These are phyloP conservation scores for Wickerhamomyces rabaulensis DNA, from an alignment of 805 yeast species.

Conservation along the genomic window DNA sequence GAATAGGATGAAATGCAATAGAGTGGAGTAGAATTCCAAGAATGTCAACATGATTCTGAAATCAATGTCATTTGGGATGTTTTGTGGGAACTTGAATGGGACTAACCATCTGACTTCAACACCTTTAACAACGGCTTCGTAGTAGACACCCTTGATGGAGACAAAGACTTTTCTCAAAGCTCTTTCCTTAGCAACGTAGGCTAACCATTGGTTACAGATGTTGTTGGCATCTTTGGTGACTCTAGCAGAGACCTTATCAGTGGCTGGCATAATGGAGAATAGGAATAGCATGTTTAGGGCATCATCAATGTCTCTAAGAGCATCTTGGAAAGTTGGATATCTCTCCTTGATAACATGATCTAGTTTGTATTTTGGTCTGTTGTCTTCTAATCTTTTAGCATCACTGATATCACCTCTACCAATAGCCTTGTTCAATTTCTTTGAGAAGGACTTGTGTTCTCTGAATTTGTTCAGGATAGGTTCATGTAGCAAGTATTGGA, in stretches of 20 bases:
- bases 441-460: slow-evolving; percentile 92
- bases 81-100: slow-evolving; percentile 95
- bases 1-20: slow-evolving; percentile 81
- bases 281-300: slow-evolving; percentile 92
- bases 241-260: slow-evolving; percentile 71
- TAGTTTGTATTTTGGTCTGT: slow-evolving; percentile 78
- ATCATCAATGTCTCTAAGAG: slow-evolving; percentile 90
- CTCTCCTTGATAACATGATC: slow-evolving; percentile 92
- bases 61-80: slow-evolving; percentile 90
- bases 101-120: slow-evolving; percentile 95
- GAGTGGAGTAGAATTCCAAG: slow-evolving; percentile 90
- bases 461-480: slow-evolving; percentile 88
- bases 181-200: slow-evolving; percentile 83
- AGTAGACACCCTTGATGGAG: slow-evolving; percentile 94
- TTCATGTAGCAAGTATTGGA: slow-evolving; percentile 91
- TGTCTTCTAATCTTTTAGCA: slow-evolving; percentile 79
- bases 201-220: slow-evolving; percentile 92
- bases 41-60: slow-evolving; percentile 96
- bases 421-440: slow-evolving; percentile 81
- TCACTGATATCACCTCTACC: slow-evolving; percentile 88
- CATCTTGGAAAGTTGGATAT: slow-evolving; percentile 90
- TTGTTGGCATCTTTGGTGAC: slow-evolving; percentile 85
- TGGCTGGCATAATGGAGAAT: slow-evolving; percentile 93
- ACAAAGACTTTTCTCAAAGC: slow-evolving; percentile 85
- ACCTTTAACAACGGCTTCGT: slow-evolving; percentile 84